phyloP scores from a whole-genome alignment of 2,329 filamentous ascomycete species.

The Raffaelea albimanens region DNA sequence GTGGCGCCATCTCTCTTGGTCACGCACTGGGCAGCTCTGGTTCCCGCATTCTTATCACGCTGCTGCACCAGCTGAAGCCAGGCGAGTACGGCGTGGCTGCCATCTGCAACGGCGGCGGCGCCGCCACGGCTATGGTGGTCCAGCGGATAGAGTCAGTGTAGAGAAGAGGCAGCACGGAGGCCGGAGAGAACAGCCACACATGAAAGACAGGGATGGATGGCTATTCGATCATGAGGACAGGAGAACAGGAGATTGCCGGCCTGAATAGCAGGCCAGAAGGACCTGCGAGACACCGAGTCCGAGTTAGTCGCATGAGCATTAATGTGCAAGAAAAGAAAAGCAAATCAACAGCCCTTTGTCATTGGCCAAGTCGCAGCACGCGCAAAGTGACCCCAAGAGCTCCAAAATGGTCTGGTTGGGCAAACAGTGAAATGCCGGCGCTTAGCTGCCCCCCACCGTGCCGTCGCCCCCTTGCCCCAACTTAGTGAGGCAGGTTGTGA shows the following conservation, averaged over 20 bases:
- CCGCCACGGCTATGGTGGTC: conserved; percentile 83
- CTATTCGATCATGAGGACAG: not conserved
- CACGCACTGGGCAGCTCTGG: conserved; percentile 92
- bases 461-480: not conserved
- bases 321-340: no score
- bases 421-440: not conserved
- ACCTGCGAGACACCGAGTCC: no score
- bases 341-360: no score
- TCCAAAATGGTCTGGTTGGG: not conserved
- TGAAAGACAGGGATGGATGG: not conserved
- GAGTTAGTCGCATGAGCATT: no score
- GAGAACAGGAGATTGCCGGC: not conserved
- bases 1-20: conserved; percentile 84
- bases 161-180: not conserved
- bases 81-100: conserved; percentile 93
- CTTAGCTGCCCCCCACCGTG: not conserved
- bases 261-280: no score
- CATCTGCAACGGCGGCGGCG: conserved; percentile 95
- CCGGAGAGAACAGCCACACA: not conserved
- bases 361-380: no score
- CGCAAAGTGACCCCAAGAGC: no score
- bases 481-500: not conserved
- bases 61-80: conserved; percentile 83
- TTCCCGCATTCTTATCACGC: conserved; percentile 77
- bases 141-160: conserved; percentile 62